These are phyloP conservation scores for Myriosclerotinia curreyana DNA, from an alignment of 2,329 filamentous ascomycete species.

Conservation along the genomic window DNA sequence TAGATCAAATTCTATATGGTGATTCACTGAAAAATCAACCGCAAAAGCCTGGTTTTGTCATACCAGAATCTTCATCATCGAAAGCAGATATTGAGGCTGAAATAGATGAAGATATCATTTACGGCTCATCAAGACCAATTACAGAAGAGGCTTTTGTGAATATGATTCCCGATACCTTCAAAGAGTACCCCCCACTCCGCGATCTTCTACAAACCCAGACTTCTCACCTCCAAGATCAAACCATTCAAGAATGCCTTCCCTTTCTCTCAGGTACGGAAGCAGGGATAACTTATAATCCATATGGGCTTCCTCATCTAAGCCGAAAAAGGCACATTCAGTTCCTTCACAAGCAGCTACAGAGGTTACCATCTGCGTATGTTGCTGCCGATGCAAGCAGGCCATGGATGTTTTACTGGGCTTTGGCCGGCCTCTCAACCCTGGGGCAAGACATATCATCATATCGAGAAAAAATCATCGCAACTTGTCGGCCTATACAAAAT, in stretches of 20 bases:
- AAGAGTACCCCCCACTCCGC: conserved; percentile 55
- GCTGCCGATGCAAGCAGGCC: conserved; percentile 82
- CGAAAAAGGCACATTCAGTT: conserved; percentile 61
- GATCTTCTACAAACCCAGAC: conserved; percentile 67
- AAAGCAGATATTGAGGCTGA: conserved; percentile 23
- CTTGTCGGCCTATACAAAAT: conserved; percentile 80
- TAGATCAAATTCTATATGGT: conserved; percentile 23
- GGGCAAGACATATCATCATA: conserved; percentile 69
- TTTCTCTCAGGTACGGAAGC: conserved; percentile 56
- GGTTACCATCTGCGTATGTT: conserved; percentile 67
- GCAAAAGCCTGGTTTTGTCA: conserved; percentile 26
- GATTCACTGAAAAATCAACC: conserved; percentile 23
- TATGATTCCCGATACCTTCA: conserved; percentile 56
- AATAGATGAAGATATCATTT: conserved; percentile 12
- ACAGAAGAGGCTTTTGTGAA: conserved; percentile 20
- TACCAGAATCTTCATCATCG: conserved; percentile 25
- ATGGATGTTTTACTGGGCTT: conserved; percentile 92
- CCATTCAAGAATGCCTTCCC: conserved; percentile 65
- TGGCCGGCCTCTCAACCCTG: conserved; percentile 71
- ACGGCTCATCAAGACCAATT: conserved; percentile 26
- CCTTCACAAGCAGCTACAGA: conserved; percentile 55
- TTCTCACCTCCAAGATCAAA: conserved; percentile 65
- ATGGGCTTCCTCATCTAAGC: conserved; percentile 73
- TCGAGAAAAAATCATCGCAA: conserved; percentile 67
- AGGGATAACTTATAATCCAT: conserved; percentile 56